These are phyloP conservation scores for Toxoplasma gondii DNA, from an alignment of 169 alveolate genomes.

Conservation along the genomic window DNA sequence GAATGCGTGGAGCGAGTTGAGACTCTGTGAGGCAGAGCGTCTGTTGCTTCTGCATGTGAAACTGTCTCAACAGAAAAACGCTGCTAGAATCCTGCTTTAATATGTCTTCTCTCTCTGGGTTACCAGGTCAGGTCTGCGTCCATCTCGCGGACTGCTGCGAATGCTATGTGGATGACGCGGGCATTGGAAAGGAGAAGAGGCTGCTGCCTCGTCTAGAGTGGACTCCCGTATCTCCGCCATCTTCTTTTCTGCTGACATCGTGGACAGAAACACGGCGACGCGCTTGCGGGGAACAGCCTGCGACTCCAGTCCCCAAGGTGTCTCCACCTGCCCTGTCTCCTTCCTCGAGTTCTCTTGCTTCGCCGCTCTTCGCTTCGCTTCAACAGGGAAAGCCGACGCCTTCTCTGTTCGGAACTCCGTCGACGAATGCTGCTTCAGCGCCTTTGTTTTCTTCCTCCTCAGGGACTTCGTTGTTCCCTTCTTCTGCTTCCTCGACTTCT, in stretches of 20 bases:
- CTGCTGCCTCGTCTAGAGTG: constrained; percentile 27
- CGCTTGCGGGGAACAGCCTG: neutral
- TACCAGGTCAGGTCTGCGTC: constrained; percentile 21
- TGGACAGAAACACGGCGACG: neutral
- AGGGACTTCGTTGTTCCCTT: neutral
- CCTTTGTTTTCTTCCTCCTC: neutral
- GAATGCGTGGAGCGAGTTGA: too few species aligned
- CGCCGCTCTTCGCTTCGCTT: neutral
- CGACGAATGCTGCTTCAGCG: neutral
- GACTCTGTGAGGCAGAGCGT: too few species aligned
- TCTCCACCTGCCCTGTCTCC: neutral
- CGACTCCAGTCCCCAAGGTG: neutral
- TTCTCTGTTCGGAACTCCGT: neutral
- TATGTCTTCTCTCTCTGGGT: neutral
- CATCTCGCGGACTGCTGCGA: constrained; percentile 33
- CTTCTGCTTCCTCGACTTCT: neutral
- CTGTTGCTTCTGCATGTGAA: too few species aligned
- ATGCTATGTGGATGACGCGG: constrained; percentile 10
- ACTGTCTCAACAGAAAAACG: too few species aligned
- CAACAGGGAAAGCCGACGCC: neutral
- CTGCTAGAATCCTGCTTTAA: too few species aligned
- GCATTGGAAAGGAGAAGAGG: neutral
- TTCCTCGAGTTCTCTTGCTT: neutral
- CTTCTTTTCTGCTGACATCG: neutral
- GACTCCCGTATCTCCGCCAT: neutral